Evolutionary conservation across 805 yeast species (phyloP), one percentile per base, ranked within the genome.

Genomic region (Saccharomyces paradoxus): DNA sequence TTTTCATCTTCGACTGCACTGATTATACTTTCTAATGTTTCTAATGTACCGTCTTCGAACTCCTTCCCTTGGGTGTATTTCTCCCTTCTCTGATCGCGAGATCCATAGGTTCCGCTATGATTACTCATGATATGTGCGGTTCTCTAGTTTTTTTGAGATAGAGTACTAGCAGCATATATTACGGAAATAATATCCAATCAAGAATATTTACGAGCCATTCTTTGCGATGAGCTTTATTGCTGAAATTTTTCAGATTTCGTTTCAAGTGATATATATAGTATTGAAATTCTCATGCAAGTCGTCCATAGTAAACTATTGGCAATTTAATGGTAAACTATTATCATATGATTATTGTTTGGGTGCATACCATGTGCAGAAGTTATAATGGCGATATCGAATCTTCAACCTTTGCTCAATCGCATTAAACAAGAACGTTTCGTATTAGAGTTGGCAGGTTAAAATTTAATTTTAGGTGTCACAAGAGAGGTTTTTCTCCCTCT

Each of bases 21-120:
- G n/a, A 69, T 41, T 17, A 67, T 55, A 14, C 29, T 55, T 21
- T 63, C 63, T 32, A 69, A 54, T n/a, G 56, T 59, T 10, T 65
- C 68, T 17, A 66, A 59, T 4, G 65, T 56, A 37, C 68, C 66
- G 52, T 63, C 64, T 41, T 67, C 68, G 32, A 64, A 59, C 41
- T 60, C 66, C 10, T 62, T 57, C 46, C 56, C 54, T 47, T 55
- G 59, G n/a, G 58, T 48, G 46, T 53, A 55, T 41, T 61, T 59
- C 26, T 56, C 52, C 30, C 57, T 56, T 28, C 57, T 48, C 24
- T 44, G 44, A 17, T 37, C 44, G 44, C 44, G 44, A 21, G 44
- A 37, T 21, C 44, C 44, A 17, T 37, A 37, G 12, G 44, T 12
- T 17, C 13, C 44, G 17, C 44, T 37, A 37, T 37, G 17, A 17